Evolutionary conservation across 1,139 yeast genomes (phyloP), one percentile per base, ranked within the genome.

Genomic region (Kodamaea arcana): DNA sequence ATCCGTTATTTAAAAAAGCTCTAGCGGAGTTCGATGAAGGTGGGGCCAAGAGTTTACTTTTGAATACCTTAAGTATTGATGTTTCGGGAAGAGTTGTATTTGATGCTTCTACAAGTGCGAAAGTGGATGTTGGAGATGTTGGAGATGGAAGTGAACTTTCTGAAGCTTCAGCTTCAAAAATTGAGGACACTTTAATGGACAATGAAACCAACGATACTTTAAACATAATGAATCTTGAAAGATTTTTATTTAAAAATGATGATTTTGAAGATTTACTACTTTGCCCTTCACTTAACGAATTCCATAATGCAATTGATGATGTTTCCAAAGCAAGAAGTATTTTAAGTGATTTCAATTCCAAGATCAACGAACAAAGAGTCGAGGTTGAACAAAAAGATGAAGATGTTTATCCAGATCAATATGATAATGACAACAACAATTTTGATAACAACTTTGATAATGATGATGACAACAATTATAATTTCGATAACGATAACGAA

Each of bases 21-120:
- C 69, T 90, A 32, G 86, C 95, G 0, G 96, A 88, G 42, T 90
- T 88, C 51, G 97, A 90, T 56, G 96, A 90, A 60, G 96, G 97
- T 24, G 97, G 97, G 4, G 90, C 97, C 8, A 86, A 83, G 50
- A 84, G 95, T 35, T 63, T 90, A 37, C 62, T 90, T 33, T 61
- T 87, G 48, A 88, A 87, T 47, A 78, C 90, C 1, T 68, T 90
- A 36, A 65, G 65, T 35, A 70, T 80, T 14, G 84, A 80, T 46
- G 43, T 58, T 4, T 53, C 66, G 1, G 86, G 88, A 0, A 56
- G 83, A 35, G 77, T 83, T n/a, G 73, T 79, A 1, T 79, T 80
- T 48, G 87, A 80, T 47, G 75, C 77, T 7, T 65, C 75, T 1
- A 56, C 72, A 2, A 58, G 51, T 16, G 4, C 36, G 43, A 7